Percentiles rank a stretch among this genome's conserved stretches.
phyloP scores from a whole-genome alignment of 768 basidiomycete genomes.

The Pilatotrama ljubarskyi region DNA sequence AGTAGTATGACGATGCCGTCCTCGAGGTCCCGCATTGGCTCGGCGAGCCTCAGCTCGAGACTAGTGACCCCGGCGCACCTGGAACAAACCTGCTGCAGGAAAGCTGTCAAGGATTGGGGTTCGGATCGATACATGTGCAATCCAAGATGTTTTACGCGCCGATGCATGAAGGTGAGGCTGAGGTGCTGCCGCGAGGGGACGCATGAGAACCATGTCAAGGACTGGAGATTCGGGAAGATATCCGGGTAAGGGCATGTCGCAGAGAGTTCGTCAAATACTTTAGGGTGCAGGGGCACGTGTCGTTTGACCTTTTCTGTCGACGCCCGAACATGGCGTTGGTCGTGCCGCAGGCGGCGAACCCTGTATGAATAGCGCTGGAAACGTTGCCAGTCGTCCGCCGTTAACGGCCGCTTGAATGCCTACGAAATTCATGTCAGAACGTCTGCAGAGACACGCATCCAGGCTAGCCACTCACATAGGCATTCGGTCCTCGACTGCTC shows the following conservation, averaged over 20 bases:
- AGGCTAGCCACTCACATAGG: slow-evolving; percentile 4
- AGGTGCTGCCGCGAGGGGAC: slow-evolving; percentile 29
- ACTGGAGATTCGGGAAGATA: slow-evolving; percentile 56
- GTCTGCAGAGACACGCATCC: background rate
- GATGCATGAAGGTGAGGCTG: slow-evolving; percentile 57
- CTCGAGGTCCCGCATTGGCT: slow-evolving; percentile 44
- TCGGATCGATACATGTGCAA: slow-evolving; percentile 34
- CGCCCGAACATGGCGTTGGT: slow-evolving; percentile 17
- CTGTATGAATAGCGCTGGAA: slow-evolving; percentile 49
- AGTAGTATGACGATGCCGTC: slow-evolving; percentile 41
- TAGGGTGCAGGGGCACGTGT: slow-evolving; percentile 17
- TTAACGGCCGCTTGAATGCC: slow-evolving; percentile 36
- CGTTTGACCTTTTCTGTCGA: slow-evolving; percentile 11
- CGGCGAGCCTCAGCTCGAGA: slow-evolving; percentile 46
- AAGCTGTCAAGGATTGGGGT: slow-evolving; percentile 28
- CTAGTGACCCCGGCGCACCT: slow-evolving; percentile 48
- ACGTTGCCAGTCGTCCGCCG: slow-evolving; percentile 53
- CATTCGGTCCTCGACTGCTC: background rate
- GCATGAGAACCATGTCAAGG: slow-evolving; percentile 46
- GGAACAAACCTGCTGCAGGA: slow-evolving; percentile 38
- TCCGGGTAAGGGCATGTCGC: slow-evolving; percentile 52
- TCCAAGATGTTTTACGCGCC: slow-evolving; percentile 41
- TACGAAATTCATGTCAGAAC: slow-evolving; percentile 1
- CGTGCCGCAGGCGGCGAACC: slow-evolving; percentile 25
- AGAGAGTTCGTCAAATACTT: slow-evolving; percentile 50